A percentile compares a stretch with the other conserved stretches of the same genome.
Conservation (phyloP, 2,329 filamentous ascomycete species). For the Simplicillium sp. region DNA sequence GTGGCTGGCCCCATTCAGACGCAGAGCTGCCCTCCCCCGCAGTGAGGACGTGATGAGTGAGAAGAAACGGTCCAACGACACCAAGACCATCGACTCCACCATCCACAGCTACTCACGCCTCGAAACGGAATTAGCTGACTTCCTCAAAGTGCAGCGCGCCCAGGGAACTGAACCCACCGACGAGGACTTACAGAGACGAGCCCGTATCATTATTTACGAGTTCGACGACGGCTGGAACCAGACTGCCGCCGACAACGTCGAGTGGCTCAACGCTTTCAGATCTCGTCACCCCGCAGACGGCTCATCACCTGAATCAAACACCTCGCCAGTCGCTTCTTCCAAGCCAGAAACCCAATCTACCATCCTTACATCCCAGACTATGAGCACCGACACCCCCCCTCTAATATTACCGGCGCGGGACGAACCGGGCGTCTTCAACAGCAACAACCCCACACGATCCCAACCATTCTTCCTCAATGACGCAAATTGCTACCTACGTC, state of each 20-base stretch:
- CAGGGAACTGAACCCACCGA: slow-evolving; percentile 40
- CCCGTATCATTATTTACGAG: slow-evolving; percentile 53
- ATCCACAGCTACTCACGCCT: slow-evolving; percentile 49
- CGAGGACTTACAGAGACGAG: slow-evolving; percentile 44
- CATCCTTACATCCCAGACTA: background rate
- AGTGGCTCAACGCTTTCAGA: slow-evolving; percentile 45
- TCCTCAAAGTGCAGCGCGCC: slow-evolving; percentile 32
- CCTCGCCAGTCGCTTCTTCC: background rate
- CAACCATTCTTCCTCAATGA: slow-evolving; percentile 44
- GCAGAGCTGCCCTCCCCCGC: slow-evolving; percentile 46
- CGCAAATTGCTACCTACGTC: slow-evolving; percentile 48
- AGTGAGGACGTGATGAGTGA: slow-evolving; percentile 44
- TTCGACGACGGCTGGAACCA: slow-evolving; percentile 56
- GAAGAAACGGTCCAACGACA: slow-evolving; percentile 40
- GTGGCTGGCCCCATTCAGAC: slow-evolving; percentile 49
- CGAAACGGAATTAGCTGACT: slow-evolving; percentile 46
- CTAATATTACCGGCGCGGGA: too few relatives aligned
- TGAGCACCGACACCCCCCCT: too few relatives aligned
- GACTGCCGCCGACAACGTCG: slow-evolving; percentile 46
- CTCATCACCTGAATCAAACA: background rate
- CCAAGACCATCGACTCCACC: slow-evolving; percentile 46
- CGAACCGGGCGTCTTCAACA: slow-evolving; percentile 6
- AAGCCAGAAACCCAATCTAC: background rate
- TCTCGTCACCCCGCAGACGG: slow-evolving; percentile 27
- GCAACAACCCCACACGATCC: slow-evolving; percentile 5